A percentile compares a stretch with the other conserved stretches of the same genome.
phyloP scores from a whole-genome alignment of 768 basidiomycete genomes.

The Phanerochaete carnosa region DNA sequence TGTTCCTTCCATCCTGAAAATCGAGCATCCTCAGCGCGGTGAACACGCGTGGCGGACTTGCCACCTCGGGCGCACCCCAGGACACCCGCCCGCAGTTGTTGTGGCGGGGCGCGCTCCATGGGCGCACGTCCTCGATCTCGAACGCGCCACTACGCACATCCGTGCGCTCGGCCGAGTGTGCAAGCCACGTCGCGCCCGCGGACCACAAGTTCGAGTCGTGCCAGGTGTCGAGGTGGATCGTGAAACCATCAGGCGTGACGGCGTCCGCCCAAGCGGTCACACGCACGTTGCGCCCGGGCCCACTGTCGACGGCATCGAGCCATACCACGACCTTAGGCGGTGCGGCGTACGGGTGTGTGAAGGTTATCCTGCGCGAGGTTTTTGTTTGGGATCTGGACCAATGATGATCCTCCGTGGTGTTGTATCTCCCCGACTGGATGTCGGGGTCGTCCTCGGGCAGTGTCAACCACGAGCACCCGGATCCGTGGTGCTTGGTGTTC shows the following conservation, averaged over 20 bases:
- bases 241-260: conserved; percentile 1
- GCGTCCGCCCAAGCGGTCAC: background rate
- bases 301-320: background rate
- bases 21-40: background rate
- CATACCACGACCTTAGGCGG: background rate
- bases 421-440: background rate
- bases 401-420: background rate
- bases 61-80: background rate
- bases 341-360: background rate
- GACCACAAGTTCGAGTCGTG: background rate
- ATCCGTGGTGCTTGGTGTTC: background rate
- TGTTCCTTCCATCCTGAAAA: background rate
- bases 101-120: background rate
- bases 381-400: background rate
- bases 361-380: background rate
- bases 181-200: conserved; percentile 3
- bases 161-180: background rate
- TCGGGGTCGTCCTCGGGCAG: background rate
- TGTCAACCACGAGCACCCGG: background rate
- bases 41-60: background rate
- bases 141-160: background rate
- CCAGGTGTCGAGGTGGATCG: conserved; percentile 6
- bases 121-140: background rate
- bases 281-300: background rate
- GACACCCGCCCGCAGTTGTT: background rate